These are phyloP conservation scores for Solanum chaucha DNA, from an alignment of 257 asterid species.

Conservation along the genomic window DNA sequence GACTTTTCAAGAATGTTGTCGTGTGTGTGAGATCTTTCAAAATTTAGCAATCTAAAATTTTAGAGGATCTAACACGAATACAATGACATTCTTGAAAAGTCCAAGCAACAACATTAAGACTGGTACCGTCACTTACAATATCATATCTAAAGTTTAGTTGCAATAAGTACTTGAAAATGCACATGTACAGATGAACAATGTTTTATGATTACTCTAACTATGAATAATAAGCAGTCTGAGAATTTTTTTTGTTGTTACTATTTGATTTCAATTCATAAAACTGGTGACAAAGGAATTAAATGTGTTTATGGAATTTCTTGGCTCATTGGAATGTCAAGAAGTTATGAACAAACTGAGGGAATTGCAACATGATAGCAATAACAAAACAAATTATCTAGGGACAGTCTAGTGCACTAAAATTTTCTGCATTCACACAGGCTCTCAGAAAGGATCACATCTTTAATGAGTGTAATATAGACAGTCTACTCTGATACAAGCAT, in stretches of 20 bases:
- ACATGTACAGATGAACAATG: background rate
- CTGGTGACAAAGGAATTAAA: background rate
- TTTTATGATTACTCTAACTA: background rate
- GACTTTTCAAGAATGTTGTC: background rate
- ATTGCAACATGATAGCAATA: background rate
- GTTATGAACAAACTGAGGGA: background rate
- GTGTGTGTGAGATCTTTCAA: background rate
- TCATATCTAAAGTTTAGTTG: background rate
- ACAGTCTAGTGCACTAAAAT: fast-evolving
- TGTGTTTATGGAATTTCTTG: background rate
- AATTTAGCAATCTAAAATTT: background rate
- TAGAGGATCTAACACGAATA: background rate
- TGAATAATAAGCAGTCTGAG: background rate
- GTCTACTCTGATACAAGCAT: background rate
- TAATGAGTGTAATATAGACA: fast-evolving
- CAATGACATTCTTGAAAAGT: background rate
- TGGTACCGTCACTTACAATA: background rate
- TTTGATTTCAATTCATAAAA: background rate
- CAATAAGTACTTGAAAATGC: background rate
- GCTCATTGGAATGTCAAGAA: background rate
- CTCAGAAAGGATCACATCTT: background rate
- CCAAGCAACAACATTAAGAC: background rate
- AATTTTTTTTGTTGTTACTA: background rate
- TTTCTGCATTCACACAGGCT: background rate
- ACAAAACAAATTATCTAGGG: background rate